Evolutionary conservation across 1,139 yeast species (phyloP).

Genomic region (Yamadazyma taylorii): DNA sequence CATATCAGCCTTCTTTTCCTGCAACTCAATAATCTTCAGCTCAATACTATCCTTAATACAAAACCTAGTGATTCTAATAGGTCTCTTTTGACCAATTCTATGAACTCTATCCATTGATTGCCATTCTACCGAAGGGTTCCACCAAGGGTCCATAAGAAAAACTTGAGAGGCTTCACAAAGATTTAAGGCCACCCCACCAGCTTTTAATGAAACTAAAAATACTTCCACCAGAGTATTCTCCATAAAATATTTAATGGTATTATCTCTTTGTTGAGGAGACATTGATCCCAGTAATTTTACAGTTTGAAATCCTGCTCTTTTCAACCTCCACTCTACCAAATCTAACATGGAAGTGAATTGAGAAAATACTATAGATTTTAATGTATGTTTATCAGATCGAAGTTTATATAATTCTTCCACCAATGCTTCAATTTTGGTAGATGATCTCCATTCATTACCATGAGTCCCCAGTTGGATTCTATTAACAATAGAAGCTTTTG

Average conservation of each 20-base stretch:
- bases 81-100: conserved; percentile 93
- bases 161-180: conserved; percentile 97
- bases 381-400: conserved; percentile 82
- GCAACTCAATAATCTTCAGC: conserved; percentile 90
- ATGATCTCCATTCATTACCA: conserved; percentile 84
- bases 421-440: conserved; percentile 94
- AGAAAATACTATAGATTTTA: conserved; percentile 93
- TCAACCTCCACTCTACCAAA: conserved; percentile 90
- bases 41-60: conserved; percentile 97
- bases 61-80: conserved; percentile 88
- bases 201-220: conserved; percentile 88
- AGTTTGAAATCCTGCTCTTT: conserved; percentile 90
- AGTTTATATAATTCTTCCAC: conserved; percentile 88
- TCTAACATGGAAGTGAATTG: conserved; percentile 97
- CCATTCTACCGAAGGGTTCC: conserved; percentile 99
- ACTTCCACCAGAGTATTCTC: conserved; percentile 90
- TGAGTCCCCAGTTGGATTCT: conserved; percentile 72
- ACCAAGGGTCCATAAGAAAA: conserved; percentile 95
- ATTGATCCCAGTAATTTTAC: conserved; percentile 94
- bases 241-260: conserved; percentile 87
- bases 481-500: conserved; percentile 84
- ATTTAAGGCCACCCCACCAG: conserved; percentile 97
- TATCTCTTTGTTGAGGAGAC: conserved; percentile 94
- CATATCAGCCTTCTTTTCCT: conserved; percentile 97
- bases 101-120: conserved; percentile 98